Base-by-base conservation (phyloP, 2,329 filamentous ascomycete species). In the Diaporthe sp. region DNA sequence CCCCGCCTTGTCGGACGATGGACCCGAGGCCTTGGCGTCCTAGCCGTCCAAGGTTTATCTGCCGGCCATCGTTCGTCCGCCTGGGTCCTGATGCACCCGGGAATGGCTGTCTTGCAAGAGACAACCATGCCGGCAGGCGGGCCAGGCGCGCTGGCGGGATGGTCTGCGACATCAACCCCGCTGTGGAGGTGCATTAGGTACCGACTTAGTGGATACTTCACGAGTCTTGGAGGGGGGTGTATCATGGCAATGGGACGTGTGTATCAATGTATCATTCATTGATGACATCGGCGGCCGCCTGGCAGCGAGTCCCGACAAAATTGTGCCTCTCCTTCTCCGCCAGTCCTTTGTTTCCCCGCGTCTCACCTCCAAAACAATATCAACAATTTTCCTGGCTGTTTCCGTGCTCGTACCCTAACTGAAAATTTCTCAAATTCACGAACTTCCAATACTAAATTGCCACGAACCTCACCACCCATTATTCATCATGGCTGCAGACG, bases 401-500 rank as follows among this genome's bases (percentile, higher is more conserved):
- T 34, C 12, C 25, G 3, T 13, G 9, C 25, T 34, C 5, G 3
- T 31, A 47, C 10, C 7, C 13, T n/a, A 3, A n/a, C 17, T 12
- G 12, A n/a, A 5, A n/a, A n/a, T 49, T 13, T 34, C 25, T 28
- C 9, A 39, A 28, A 9, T 13, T 6, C 7, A 31, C 25, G 5
- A 65, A 17, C 5, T 15, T 15, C 13, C n/a, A 17, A 9, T 4
- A 22, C 44, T 15, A 34, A 15, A 34, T 4, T 25, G 47, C 8
- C 22, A 49, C 37, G 9, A n/a, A 28, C 1, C 6, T 7, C 20
- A 15, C 37, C 12, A 5, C 12, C n/a, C 20, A 10, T 9, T 22
- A 42, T 2, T 34, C 5, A 63, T 13, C n/a, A 72, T 72, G 71
- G 28, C 71, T 17, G 25, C 25, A 39, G 51, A 61, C 57, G 55